phyloP scores from a whole-genome alignment of 2,329 filamentous ascomycete species.

The Ophioceras dolichostomum region DNA sequence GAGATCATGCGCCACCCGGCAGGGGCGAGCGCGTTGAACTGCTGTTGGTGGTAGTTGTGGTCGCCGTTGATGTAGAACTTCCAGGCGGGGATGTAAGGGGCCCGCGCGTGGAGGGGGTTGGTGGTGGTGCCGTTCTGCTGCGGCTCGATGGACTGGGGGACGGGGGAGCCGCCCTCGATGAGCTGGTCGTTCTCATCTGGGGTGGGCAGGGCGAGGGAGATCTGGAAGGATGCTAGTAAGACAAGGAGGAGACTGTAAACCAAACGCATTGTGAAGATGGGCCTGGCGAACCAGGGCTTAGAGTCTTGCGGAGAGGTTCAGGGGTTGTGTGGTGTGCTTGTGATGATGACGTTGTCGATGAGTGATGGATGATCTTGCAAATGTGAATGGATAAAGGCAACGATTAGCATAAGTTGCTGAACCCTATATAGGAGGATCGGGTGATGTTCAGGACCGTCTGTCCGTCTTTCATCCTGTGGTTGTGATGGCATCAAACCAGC shows the following conservation, averaged over 20 bases:
- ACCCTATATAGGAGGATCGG: too few relatives aligned
- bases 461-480: too few relatives aligned
- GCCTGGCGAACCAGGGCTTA: neutral
- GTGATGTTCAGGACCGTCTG: too few relatives aligned
- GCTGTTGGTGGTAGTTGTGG: neutral
- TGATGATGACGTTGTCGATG: too few relatives aligned
- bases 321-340: too few relatives aligned
- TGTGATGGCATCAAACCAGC: too few relatives aligned
- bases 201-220: neutral
- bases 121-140: neutral
- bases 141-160: neutral
- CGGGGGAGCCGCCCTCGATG: neutral
- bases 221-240: neutral
- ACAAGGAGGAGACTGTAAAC: neutral
- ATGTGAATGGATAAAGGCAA: too few relatives aligned
- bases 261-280: neutral
- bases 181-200: neutral
- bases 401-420: too few relatives aligned
- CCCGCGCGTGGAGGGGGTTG: neutral
- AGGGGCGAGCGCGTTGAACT: neutral
- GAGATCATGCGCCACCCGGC: conserved; percentile 13
- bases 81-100: neutral
- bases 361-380: too few relatives aligned
- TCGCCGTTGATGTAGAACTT: neutral
- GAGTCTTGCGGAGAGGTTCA: neutral